Percentiles rank a stretch among this genome's conserved stretches.
These are phyloP conservation scores for Sporothrix inflata DNA, from an alignment of 2,329 filamentous ascomycete species.

Conservation along the genomic window DNA sequence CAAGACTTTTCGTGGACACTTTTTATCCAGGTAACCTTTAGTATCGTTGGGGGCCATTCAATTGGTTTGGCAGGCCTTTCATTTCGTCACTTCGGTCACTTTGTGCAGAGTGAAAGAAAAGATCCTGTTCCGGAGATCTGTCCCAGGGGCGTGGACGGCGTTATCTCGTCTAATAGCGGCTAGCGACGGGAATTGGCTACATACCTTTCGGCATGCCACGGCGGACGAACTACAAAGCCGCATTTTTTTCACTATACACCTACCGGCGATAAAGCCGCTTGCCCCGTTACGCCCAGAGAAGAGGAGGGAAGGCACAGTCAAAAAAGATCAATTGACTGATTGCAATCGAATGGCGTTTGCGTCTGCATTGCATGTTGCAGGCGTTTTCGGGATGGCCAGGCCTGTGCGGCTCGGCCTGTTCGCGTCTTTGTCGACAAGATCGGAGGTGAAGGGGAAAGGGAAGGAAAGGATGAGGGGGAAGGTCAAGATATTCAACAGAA, in stretches of 20 bases:
- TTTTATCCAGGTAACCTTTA: not conserved
- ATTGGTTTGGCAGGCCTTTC: not conserved
- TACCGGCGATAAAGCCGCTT: not conserved
- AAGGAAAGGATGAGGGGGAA: not conserved
- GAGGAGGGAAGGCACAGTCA: not conserved
- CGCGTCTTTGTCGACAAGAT: not conserved
- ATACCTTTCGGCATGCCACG: not conserved
- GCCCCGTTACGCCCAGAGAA: not conserved
- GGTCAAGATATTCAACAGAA: not conserved
- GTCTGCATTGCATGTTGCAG: conserved; percentile 6
- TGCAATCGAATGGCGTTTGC: too few species aligned
- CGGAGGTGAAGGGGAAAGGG: not conserved
- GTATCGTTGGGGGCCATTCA: not conserved
- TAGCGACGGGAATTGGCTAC: conserved; percentile 1
- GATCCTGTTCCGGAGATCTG: not conserved
- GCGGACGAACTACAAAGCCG: conserved; percentile 7
- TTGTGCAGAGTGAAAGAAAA: not conserved
- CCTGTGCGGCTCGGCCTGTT: not conserved
- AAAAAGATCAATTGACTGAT: not conserved
- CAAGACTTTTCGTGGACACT: not conserved
- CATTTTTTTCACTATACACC: not conserved
- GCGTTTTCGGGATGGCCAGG: not conserved
- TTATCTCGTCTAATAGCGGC: conserved; percentile 18
- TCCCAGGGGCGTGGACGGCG: not conserved
- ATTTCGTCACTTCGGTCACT: not conserved